Conservation (phyloP, 1,139 yeast species). For the Pichia kudriavzevii region DNA sequence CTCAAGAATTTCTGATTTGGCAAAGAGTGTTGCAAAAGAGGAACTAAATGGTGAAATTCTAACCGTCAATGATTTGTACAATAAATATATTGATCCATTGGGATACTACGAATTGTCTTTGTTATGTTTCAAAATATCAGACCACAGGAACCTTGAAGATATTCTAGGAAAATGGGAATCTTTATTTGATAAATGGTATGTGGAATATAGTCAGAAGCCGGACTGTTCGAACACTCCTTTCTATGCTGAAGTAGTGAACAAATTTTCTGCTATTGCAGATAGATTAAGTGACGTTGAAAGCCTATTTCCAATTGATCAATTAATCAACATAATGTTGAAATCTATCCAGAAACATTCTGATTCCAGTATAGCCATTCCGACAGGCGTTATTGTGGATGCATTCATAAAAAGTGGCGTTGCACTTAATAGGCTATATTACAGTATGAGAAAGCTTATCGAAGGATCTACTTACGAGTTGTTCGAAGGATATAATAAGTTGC, state of each 20-base stretch:
- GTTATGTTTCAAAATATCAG: conserved; percentile 73
- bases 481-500: conserved; percentile 35
- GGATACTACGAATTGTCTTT: conserved; percentile 82
- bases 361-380: conserved; percentile 27
- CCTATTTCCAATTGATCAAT: conserved; percentile 72
- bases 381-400: conserved; percentile 58
- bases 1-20: conserved; percentile 40
- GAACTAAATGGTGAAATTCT: conserved; percentile 59
- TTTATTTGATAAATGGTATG: conserved; percentile 38
- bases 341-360: conserved; percentile 31
- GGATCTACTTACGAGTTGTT: conserved; percentile 45
- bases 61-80: conserved; percentile 72
- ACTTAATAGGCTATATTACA: conserved; percentile 60
- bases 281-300: conserved; percentile 46
- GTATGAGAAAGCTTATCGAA: conserved; percentile 62
- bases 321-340: conserved; percentile 45
- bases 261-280: conserved; percentile 34
- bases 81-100: conserved; percentile 79
- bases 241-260: conserved; percentile 33
- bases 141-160: conserved; percentile 67
- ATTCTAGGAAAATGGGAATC: conserved; percentile 66
- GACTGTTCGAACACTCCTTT: conserved; percentile 31
- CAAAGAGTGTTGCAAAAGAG: conserved; percentile 39
- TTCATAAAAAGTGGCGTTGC: conserved; percentile 72
- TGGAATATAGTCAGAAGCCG: conserved; percentile 27